Base-by-base conservation (phyloP, 2,329 filamentous ascomycete genomes). In the Aspergillus luchuensis region DNA sequence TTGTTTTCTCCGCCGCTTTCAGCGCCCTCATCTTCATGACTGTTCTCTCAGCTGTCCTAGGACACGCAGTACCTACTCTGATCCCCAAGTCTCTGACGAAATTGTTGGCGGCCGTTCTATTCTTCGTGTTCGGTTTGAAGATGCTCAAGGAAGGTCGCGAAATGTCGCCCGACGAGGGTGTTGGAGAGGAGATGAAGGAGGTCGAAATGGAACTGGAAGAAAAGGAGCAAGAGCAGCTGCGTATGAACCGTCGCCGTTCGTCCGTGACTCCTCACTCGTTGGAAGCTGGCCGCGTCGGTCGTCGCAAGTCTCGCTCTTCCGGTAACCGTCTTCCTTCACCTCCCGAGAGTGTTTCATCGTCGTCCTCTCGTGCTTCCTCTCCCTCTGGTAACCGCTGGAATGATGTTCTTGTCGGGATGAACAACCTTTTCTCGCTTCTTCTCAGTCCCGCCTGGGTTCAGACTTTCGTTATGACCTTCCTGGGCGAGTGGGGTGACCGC, bases 381-480 rank as follows among this genome's bases (percentile, higher is more conserved):
- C 85, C 81, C 49, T 77, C 72, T 49, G 80, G 79, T 61, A 66
- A 70, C 70, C 78, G 68, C 61, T 78, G 75, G 63, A 85, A 63
- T 75, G 76, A 77, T 50, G 57, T 75, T 8, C 62, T 85, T n/a
- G 74, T 84, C 19, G 93, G 95, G 1, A 80, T 97, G 23, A 88
- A 88, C 75, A 99, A 99, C 70, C 85, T 99, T 4, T 87, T 92
- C 64, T 92, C 91, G 10, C 82, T 99, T 6, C 84, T 99, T 4
- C 84, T 99, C 41, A 97, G 91, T 76, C 95, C 95, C 1, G 95
- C 93, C 0, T 99, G 95, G 95, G 95, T 99, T 13, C 94, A 98
- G 79, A 99, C 95, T 0, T 99, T 99, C 74, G 87, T 96, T 69
- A 99, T 99, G 95, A 99, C 95, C 2, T 99, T 99, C 79, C 80